Evolutionary conservation across 2,329 filamentous ascomycete genomes (phyloP).

Genomic region (Aphanoascus verrucosus): DNA sequence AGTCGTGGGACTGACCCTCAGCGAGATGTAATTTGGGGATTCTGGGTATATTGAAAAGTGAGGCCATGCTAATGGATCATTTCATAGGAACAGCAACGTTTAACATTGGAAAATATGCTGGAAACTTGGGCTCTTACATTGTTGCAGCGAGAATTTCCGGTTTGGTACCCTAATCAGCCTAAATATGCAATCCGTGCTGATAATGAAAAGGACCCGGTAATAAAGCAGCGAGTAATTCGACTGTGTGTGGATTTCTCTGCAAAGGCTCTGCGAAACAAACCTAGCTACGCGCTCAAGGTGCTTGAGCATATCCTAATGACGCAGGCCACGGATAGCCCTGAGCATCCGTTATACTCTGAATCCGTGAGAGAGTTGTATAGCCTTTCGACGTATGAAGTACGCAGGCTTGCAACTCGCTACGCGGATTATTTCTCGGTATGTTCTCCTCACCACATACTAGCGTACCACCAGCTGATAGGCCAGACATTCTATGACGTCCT

Average conservation of each 20-base stretch:
- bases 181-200: slow-evolving; percentile 15
- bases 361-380: slow-evolving; percentile 80
- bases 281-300: slow-evolving; percentile 74
- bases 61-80: not conserved
- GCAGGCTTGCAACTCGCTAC: slow-evolving; percentile 80
- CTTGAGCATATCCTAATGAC: slow-evolving; percentile 84
- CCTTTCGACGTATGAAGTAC: slow-evolving; percentile 75
- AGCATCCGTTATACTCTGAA: slow-evolving; percentile 67
- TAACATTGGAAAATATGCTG: slow-evolving; percentile 29
- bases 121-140: slow-evolving; percentile 34
- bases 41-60: not conserved
- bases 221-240: slow-evolving; percentile 70
- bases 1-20: slow-evolving; percentile 43
- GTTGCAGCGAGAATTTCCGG: slow-evolving; percentile 34
- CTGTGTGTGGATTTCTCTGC: slow-evolving; percentile 77
- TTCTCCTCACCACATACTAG: not conserved
- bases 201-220: slow-evolving; percentile 56
- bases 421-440: slow-evolving; percentile 73
- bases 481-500: slow-evolving; percentile 78
- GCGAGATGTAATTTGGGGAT: slow-evolving; percentile 32
- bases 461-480: slow-evolving; percentile 20
- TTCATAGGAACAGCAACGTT: slow-evolving; percentile 28
- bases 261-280: slow-evolving; percentile 63
- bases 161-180: slow-evolving; percentile 14
- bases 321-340: slow-evolving; percentile 60